Conservation (phyloP, 169 alveolate genomes). For the Eimeria falciformis region DNA sequence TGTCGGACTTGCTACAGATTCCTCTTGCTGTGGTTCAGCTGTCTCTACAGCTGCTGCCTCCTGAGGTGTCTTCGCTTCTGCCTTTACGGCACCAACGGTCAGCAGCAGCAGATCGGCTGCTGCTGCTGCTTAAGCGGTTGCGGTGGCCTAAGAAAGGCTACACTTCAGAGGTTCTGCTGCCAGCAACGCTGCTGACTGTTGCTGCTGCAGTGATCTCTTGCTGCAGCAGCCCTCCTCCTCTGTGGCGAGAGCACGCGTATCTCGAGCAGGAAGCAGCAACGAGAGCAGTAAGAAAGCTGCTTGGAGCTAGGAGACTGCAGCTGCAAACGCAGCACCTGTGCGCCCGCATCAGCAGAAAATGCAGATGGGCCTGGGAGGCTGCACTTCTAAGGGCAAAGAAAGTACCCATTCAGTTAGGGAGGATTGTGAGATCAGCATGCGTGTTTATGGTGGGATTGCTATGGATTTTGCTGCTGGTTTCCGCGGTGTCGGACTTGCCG, state of each 20-base stretch:
- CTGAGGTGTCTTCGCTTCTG: neutral
- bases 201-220: constrained; percentile 49
- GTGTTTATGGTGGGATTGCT: constrained; percentile 5
- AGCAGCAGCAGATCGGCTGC: constrained; percentile 9
- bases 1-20: constrained; percentile 14
- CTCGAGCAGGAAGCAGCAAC: constrained; percentile 48
- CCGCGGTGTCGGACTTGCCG: constrained; percentile 12
- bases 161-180: too few relatives aligned
- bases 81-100: constrained; percentile 43
- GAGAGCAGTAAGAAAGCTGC: constrained; percentile 10
- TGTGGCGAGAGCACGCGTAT: constrained; percentile 14
- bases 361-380: constrained; percentile 4
- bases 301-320: neutral
- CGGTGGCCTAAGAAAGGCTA: too few relatives aligned
- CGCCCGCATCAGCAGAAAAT: constrained; percentile 12
- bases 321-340: constrained; percentile 24
- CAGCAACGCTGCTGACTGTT: constrained; percentile 42
- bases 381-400: neutral
- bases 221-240: constrained; percentile 39
- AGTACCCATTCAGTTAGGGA: neutral
- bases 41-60: constrained; percentile 34
- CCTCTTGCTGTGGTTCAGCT: constrained; percentile 15
- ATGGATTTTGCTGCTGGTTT: constrained; percentile 49
- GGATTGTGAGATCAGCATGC: neutral
- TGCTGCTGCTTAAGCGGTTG: constrained; percentile 34